Base-by-base conservation (phyloP, 805 yeast genomes). In the Saccharomyces kudriavzevii region DNA sequence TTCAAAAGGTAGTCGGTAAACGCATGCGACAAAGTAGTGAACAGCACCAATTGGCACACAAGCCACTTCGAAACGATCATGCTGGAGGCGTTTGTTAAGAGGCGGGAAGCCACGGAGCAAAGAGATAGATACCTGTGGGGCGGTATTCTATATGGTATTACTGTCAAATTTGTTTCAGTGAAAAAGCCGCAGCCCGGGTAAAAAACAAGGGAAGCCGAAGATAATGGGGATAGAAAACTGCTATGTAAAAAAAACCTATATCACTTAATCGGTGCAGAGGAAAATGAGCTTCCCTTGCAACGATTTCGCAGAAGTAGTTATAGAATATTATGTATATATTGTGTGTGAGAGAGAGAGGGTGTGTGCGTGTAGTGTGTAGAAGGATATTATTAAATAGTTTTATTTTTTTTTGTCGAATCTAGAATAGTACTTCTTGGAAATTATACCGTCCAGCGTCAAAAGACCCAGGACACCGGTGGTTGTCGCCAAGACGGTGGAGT, bases 1-100 rank as follows among this genome's bases (percentile, higher is more conserved):
- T 89, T 87, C 74, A 89, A 86, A 52, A 89, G 69, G 57, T 83
- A 81, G 2, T 79, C 81, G 60, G 85, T 84, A 40, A 83, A 89
- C 1, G 78, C 79, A 28, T 13, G 25, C 24, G 24, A 48, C 2
- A 17, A n/a, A 29, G 40, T 8, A 13, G 50, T n/a, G 8, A 29
- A 48, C 10, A 30, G 26, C 9, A 48, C 27, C 45, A 48, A 30
- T 30, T 27, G 13, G 40, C 46, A 48, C 3, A 45, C 25, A 26
- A 51, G n/a, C 27, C 46, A 10, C 14, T 43, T 14, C 47, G 14
- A 22, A 3, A n/a, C 22, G 28, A 47, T 40, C 25, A 35, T 35
- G 11, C 13, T 35, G 11, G 13, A 8, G 5, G 24, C 24, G 43
- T 2, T 35, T 20, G 43, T 35, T 8, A 8, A 20, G 11, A 35